These are phyloP conservation scores for Saprolegnia parasitica DNA, from an alignment of 352 stramenopile species.

Conservation along the genomic window DNA sequence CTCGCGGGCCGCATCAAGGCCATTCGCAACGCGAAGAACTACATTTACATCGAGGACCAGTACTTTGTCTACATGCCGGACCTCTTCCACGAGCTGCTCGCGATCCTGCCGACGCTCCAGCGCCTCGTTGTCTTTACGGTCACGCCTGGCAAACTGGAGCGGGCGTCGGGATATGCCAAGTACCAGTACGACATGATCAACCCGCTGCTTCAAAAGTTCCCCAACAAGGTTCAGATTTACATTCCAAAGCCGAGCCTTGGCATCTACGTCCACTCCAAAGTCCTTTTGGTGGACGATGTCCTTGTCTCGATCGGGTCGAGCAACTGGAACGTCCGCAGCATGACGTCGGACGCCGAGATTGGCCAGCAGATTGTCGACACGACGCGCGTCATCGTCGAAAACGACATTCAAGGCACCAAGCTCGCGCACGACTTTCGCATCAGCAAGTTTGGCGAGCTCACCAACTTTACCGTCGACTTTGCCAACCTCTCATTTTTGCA, in stretches of 20 bases:
- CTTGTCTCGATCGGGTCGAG: slow-evolving; percentile 79
- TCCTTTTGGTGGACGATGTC: slow-evolving; percentile 81
- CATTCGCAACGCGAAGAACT: slow-evolving; percentile 52
- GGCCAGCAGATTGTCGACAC: slow-evolving; percentile 51
- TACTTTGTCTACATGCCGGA: slow-evolving; percentile 68
- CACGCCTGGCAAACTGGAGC: slow-evolving; percentile 32
- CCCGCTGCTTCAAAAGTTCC: slow-evolving; percentile 47
- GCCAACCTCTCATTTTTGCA: slow-evolving; percentile 30
- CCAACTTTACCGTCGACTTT: slow-evolving; percentile 34
- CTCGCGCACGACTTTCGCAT: slow-evolving; percentile 45
- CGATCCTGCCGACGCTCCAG: slow-evolving; percentile 42
- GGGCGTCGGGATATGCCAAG: slow-evolving; percentile 53
- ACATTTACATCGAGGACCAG: slow-evolving; percentile 65
- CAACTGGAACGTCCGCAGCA: slow-evolving; percentile 90
- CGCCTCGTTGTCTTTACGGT: slow-evolving; percentile 55
- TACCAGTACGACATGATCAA: slow-evolving; percentile 57
- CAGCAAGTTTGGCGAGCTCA: slow-evolving; percentile 52
- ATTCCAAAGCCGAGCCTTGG: slow-evolving; percentile 41
- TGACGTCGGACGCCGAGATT: slow-evolving; percentile 65
- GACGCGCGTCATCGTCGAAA: slow-evolving; percentile 31
- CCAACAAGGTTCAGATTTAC: slow-evolving; percentile 55
- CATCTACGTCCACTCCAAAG: slow-evolving; percentile 78
- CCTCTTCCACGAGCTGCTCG: slow-evolving; percentile 43
- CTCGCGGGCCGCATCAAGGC: slow-evolving; percentile 51
- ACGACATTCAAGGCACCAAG: slow-evolving; percentile 38